These are phyloP conservation scores for Neurospora pannonica DNA, from an alignment of 495 filamentous ascomycete species.

Conservation along the genomic window DNA sequence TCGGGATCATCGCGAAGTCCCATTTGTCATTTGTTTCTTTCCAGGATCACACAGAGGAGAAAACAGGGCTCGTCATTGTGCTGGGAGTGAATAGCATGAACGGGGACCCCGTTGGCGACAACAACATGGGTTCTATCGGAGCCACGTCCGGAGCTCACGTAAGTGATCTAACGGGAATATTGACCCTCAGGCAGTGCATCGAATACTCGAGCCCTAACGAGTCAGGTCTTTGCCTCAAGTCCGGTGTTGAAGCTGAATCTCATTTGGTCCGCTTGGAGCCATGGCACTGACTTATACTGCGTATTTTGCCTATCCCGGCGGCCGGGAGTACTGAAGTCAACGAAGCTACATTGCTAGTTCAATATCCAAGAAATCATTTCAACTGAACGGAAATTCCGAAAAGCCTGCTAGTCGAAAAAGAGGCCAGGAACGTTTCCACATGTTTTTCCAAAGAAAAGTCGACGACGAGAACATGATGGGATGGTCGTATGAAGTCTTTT, in stretches of 20 bases:
- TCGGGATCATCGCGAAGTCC: neutral
- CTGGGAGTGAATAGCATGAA: neutral
- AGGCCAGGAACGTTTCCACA: neutral
- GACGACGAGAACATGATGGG: neutral
- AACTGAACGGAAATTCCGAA: neutral
- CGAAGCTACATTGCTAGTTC: neutral
- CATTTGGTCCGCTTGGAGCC: neutral
- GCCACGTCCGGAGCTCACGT: neutral
- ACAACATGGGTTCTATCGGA: neutral
- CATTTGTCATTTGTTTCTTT: neutral
- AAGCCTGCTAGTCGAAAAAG: neutral
- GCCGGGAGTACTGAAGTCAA: neutral
- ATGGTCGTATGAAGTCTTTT: neutral
- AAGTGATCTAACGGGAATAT: neutral
- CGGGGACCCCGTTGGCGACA: neutral
- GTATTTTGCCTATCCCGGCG: neutral
- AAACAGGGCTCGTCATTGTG: neutral
- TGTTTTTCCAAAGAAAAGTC: neutral
- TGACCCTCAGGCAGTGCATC: neutral
- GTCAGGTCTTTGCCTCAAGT: neutral
- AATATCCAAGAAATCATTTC: neutral
- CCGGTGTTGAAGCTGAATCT: neutral
- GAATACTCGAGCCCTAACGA: neutral
- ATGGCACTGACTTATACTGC: neutral
- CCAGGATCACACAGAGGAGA: neutral